Conservation (phyloP, 2,329 filamentous ascomycete genomes). For the Nothopassalora personata region DNA sequence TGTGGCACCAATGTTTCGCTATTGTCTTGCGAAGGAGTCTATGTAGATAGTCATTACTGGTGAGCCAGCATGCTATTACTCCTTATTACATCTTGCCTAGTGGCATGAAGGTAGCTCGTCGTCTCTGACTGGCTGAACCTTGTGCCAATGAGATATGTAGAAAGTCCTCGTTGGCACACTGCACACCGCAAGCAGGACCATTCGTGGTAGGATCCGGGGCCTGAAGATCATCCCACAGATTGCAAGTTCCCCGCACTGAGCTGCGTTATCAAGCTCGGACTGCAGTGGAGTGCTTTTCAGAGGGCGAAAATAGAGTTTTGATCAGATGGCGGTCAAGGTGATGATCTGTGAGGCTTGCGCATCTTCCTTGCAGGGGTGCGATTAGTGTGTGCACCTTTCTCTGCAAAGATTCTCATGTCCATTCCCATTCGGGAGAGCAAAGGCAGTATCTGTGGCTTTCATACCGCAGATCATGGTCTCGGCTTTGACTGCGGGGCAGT, state of each 20-base stretch:
- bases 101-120: background rate
- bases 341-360: background rate
- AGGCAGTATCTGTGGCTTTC: background rate
- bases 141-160: background rate
- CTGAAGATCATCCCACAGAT: background rate
- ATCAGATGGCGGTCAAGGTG: background rate
- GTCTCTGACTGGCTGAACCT: background rate
- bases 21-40: background rate
- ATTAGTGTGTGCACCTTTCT: background rate
- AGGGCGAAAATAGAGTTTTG: background rate
- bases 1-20: background rate
- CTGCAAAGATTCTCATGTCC: background rate
- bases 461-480: conserved; percentile 1
- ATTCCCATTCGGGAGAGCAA: background rate
- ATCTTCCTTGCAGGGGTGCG: background rate
- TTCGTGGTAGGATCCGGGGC: background rate
- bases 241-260: background rate
- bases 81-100: background rate
- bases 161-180: background rate
- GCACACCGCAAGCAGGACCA: background rate
- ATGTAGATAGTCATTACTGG: background rate
- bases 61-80: background rate
- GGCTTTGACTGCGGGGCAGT: background rate
- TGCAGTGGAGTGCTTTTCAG: background rate
- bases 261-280: background rate